phyloP scores from a whole-genome alignment of 2,329 filamentous ascomycete species.

The Alternaria gansuensis region DNA sequence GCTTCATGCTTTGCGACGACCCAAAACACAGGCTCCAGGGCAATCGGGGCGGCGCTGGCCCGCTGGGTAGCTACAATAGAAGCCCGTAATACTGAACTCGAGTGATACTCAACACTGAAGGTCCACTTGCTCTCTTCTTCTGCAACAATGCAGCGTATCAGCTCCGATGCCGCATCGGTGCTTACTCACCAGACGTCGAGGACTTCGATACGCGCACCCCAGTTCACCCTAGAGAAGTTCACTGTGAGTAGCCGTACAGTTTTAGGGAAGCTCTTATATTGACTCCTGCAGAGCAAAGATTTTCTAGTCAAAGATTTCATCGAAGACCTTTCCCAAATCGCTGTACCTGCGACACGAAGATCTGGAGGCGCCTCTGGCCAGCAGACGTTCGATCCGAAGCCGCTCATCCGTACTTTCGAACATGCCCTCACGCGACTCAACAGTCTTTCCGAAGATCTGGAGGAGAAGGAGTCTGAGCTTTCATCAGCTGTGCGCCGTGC shows the following conservation, averaged over 20 bases:
- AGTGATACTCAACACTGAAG: conserved; percentile 10
- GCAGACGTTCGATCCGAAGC: conserved; percentile 86
- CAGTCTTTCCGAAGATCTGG: conserved; percentile 80
- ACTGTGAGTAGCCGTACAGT: conserved; percentile 45
- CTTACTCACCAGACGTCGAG: conserved; percentile 54
- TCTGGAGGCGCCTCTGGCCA: conserved; percentile 66
- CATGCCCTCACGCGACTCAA: conserved; percentile 74
- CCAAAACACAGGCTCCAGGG: conserved; percentile 25
- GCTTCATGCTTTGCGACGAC: conserved; percentile 26
- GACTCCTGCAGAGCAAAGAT: conserved; percentile 63
- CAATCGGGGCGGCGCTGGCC: conserved; percentile 21
- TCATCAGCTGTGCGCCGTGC: conserved; percentile 88
- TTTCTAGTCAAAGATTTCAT: conserved; percentile 99
- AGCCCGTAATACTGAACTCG: conserved; percentile 14
- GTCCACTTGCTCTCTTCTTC: background rate
- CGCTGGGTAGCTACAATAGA: conserved; percentile 26
- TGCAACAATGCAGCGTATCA: conserved; percentile 47
- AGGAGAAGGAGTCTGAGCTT: conserved; percentile 89
- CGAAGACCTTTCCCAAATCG: conserved; percentile 86
- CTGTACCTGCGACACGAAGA: conserved; percentile 79
- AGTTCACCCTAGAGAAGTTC: conserved; percentile 84
- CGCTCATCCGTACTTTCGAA: conserved; percentile 94
- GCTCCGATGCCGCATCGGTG: conserved; percentile 55
- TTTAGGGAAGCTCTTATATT: conserved; percentile 11
- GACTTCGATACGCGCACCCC: conserved; percentile 61